Base-by-base conservation (phyloP, 352 stramenopile genomes). In the Globisporangium canariense region DNA sequence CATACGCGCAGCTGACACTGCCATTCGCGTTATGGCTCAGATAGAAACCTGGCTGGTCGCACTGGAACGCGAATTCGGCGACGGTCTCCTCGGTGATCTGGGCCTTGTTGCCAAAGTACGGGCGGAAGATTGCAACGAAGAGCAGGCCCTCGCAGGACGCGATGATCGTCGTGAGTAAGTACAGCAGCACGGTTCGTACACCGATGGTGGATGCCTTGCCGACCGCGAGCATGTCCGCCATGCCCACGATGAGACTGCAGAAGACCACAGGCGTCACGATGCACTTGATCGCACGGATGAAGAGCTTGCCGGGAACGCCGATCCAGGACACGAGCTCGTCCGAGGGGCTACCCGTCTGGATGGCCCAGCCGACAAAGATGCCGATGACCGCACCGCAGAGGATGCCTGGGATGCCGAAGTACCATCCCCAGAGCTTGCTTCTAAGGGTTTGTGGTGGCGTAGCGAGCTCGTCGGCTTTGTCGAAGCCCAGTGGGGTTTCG, bases 211-310 rank as follows among this genome's bases (percentile, higher is more conserved):
- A 68, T 43, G 69, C 66, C 54, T 77, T 75, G 52, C 70, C 64
- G 10, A 74, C 64, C 41, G 71, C 18, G 30, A 71, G 63, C 56
- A 84, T 69, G 43, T 83, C 76, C 11, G 67, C 67, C 60, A 83
- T 74, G 20, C 65, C 75, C 53, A 78, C 72, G 32, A 79, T 64
- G 11, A 85, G 55, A 8, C 69, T 76, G 20, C 64, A 75, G 63
- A 86, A 83, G n/a, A 86, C 73, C 22, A 83, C 41, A 6, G 74
- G 73, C 13, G 71, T 67, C 40, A 84, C 71, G 22, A 66, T 65
- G 18, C 77, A 86, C 50, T 77, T 72, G 49, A 86, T 59, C 10
- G 75, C 77, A 50, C 73, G 73, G 46, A 86, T 73, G 64, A 86
- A 86, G 50, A 86, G 76, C 1, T 58, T 64, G 52, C 77, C 77